A percentile compares a stretch with the other conserved stretches of the same genome.
Conservation (phyloP, 2,329 filamentous ascomycete genomes). For the Pseudogymnoascus sp. region DNA sequence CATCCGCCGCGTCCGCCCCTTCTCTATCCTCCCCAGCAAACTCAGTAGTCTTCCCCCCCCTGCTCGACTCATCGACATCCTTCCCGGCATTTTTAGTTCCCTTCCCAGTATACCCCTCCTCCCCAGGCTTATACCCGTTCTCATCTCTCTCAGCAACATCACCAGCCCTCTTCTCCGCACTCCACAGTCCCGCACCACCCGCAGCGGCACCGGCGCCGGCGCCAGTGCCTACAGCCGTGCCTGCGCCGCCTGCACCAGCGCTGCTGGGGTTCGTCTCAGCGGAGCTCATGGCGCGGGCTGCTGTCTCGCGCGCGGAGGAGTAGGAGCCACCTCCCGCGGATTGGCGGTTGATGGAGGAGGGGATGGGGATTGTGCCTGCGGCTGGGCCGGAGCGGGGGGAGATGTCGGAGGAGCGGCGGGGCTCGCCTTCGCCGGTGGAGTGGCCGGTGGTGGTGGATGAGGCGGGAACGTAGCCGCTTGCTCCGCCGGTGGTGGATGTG, state of each 20-base stretch:
- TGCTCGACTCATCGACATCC: neutral
- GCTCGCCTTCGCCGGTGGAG: slow-evolving; percentile 7
- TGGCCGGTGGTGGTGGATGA: slow-evolving; percentile 14
- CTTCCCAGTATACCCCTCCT: neutral
- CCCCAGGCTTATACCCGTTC: neutral
- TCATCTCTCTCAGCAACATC: neutral
- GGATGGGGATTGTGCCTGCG: slow-evolving; percentile 16
- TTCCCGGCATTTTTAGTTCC: neutral
- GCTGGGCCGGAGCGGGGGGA: slow-evolving; percentile 11
- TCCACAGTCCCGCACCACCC: neutral
- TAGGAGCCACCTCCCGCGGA: slow-evolving; percentile 18
- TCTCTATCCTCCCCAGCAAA: neutral
- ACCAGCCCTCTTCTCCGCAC: neutral
- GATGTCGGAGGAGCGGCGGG: neutral
- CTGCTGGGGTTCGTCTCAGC: neutral
- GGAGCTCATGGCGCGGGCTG: neutral
- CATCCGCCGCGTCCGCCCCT: neutral
- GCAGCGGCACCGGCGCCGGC: neutral
- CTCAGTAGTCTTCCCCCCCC: no score
- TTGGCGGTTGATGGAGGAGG: slow-evolving; percentile 18
- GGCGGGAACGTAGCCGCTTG: slow-evolving; percentile 8
- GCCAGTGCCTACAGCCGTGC: neutral
- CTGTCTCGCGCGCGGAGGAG: neutral
- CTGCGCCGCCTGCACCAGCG: neutral
- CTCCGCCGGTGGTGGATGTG: slow-evolving; percentile 20